Evolutionary conservation across 768 basidiomycete species (phyloP).

Genomic region (Trametes punicea): DNA sequence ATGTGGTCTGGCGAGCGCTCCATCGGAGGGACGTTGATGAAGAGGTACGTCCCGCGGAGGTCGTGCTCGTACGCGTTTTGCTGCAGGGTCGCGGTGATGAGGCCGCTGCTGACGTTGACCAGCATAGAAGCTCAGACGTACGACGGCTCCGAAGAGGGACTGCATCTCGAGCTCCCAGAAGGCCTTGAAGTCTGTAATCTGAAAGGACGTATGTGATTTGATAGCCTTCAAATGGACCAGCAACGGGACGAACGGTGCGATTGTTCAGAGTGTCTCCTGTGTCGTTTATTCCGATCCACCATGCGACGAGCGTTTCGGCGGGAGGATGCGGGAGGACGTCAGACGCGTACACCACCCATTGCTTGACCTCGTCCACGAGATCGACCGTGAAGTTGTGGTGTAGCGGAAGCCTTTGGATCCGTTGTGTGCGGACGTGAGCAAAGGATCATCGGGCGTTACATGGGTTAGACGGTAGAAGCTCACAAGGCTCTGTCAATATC

Average conservation of each 20-base stretch:
- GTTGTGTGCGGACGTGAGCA: background rate
- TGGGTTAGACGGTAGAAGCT: background rate
- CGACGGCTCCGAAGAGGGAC: conserved; percentile 49
- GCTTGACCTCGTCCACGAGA: conserved; percentile 47
- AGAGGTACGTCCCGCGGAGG: conserved; percentile 43
- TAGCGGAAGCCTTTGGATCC: conserved; percentile 37
- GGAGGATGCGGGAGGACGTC: conserved; percentile 42
- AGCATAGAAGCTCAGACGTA: conserved; percentile 25
- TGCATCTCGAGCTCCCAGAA: conserved; percentile 51
- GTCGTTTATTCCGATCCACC: conserved; percentile 63
- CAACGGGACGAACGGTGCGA: conserved; percentile 21
- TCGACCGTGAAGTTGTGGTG: conserved; percentile 47
- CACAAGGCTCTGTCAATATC: conserved; percentile 20
- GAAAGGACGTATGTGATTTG: background rate
- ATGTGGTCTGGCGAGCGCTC: conserved; percentile 43
- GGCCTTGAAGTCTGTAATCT: conserved; percentile 47
- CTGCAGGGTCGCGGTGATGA: no score
- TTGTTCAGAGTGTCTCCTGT: conserved; percentile 49
- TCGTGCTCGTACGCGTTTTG: conserved; percentile 40
- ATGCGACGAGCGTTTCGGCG: conserved; percentile 43
- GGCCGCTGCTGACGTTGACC: no score
- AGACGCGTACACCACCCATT: conserved; percentile 45
- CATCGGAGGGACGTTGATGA: conserved; percentile 56
- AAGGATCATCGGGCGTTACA: background rate
- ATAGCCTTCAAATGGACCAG: no score